Conservation (phyloP, 139 green algal species). For the Chlorella sp. region DNA sequence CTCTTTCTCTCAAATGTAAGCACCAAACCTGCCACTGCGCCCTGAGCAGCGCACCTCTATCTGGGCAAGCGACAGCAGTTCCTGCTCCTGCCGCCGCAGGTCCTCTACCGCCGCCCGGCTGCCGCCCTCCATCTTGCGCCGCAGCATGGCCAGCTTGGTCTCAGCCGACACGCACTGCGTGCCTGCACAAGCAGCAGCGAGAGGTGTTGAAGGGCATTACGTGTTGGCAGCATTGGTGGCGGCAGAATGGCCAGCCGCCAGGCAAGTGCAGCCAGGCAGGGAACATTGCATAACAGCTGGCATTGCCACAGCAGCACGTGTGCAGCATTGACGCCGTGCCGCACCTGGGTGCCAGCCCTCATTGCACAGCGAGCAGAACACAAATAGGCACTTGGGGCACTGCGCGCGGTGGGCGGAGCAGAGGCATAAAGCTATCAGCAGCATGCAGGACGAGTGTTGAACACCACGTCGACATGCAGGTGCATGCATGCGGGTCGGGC, state of each 20-base stretch:
- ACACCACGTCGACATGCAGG: background rate
- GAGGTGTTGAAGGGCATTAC: no score
- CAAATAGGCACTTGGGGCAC: constrained; percentile 78
- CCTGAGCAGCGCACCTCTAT: constrained; percentile 41
- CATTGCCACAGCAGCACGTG: no score
- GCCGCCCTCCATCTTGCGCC: constrained; percentile 44
- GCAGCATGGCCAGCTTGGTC: constrained; percentile 52
- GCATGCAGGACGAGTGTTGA: no score
- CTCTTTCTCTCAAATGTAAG: no score
- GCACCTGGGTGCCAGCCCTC: constrained; percentile 71
- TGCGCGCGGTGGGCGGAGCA: constrained; percentile 16
- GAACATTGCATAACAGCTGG: no score
- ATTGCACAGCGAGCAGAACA: constrained; percentile 82
- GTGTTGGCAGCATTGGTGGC: no score
- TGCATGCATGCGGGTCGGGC: no score
- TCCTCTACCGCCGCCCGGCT: constrained; percentile 15
- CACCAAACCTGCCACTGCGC: no score
- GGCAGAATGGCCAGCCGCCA: no score
- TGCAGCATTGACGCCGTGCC: background rate
- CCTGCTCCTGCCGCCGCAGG: constrained; percentile 42
- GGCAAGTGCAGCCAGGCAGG: background rate
- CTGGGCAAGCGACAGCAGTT: constrained; percentile 34
- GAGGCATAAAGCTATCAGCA: no score
- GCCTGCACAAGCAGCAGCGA: background rate
- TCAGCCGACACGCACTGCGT: constrained; percentile 41